Evolutionary conservation across 257 asterid species (phyloP), one percentile per base, ranked within the genome.

Genomic region (Jacaranda copaia): DNA sequence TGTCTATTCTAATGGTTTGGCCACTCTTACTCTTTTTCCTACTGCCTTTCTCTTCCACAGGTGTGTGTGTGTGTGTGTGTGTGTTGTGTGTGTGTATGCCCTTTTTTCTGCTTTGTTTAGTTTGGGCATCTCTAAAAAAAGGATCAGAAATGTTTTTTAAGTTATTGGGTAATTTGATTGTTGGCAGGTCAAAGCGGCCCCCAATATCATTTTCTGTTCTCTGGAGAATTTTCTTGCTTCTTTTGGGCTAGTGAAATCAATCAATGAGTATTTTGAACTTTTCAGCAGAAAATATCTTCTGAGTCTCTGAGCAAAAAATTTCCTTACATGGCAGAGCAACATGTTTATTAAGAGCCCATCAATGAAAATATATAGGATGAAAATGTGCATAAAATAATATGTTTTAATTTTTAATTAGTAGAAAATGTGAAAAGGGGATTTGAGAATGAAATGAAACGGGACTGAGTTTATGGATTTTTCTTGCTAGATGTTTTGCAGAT

Each of bases 151-250:
- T 25, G 2, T 25, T 57, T 13, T 74, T 6, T 52, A 70, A 19
- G 32, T 36, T 19, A 39, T 74, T 63, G 62, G 77, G 45, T 71
- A 32, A 20, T 14, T 55, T 80, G 62, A 16, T 81, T 74, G 4
- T 74, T 53, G 76, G 71, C 85, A 88, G 93, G 78, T 86, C 91
- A 77, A 82, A 80, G 76, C 58, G 72, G 18, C 84, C 81, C 36
- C 85, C 80, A 56, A 71, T 88, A 5, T 58, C 91, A 9, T 88
- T 85, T 25, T 53, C 85, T 67, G 88, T 85, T 10, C 65, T 86
- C 6, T 88, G 91, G 88, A 86, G 88, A 48, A 81, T 85, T 63
- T 80, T 83, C 86, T 64, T 87, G 87, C 91, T 79, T 78, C 85
- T 67, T 75, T 84, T n/a, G 93, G 93, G 93, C 86, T 68, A 75